phyloP scores from a whole-genome alignment of 2,329 filamentous ascomycete genomes.

The Aspergillus viridinutans region DNA sequence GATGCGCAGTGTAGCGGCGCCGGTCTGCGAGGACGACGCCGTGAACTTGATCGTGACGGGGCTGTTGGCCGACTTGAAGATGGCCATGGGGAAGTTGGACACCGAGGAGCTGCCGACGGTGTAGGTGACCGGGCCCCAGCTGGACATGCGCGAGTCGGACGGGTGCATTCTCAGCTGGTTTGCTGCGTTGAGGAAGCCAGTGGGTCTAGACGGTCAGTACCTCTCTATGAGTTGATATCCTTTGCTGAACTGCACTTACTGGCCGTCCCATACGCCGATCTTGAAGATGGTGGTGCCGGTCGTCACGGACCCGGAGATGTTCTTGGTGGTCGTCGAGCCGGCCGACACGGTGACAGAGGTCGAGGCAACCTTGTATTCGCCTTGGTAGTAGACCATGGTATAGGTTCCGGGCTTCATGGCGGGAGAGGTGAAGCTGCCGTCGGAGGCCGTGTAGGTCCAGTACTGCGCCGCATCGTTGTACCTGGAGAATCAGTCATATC shows the following conservation, averaged over 20 bases:
- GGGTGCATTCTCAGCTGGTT: constrained; percentile 67
- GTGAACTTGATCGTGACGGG: constrained; percentile 59
- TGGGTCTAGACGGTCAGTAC: constrained; percentile 36
- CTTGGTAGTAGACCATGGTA: constrained; percentile 63
- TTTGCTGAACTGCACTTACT: constrained; percentile 24
- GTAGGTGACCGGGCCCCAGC: constrained; percentile 59
- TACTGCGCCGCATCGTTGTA: constrained; percentile 61
- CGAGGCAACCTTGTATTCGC: constrained; percentile 53
- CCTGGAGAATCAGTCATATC: constrained; percentile 7
- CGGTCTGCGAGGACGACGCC: constrained; percentile 48
- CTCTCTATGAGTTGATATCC: background rate
- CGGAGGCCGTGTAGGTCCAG: constrained; percentile 56
- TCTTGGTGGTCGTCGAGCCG: constrained; percentile 46
- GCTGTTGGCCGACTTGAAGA: constrained; percentile 59
- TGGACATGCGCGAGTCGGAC: constrained; percentile 59
- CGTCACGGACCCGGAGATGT: constrained; percentile 49
- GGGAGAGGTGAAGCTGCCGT: constrained; percentile 59
- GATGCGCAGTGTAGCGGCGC: constrained; percentile 57
- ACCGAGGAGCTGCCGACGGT: constrained; percentile 54
- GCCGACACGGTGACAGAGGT: constrained; percentile 49
- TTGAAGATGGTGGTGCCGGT: constrained; percentile 56
- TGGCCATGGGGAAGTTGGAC: constrained; percentile 60
- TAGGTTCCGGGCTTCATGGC: constrained; percentile 65
- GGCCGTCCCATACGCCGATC: constrained; percentile 63
- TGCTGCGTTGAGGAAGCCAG: constrained; percentile 62